Base-by-base conservation (phyloP, 2,329 filamentous ascomycete genomes). In the Talaromyces islandicus region DNA sequence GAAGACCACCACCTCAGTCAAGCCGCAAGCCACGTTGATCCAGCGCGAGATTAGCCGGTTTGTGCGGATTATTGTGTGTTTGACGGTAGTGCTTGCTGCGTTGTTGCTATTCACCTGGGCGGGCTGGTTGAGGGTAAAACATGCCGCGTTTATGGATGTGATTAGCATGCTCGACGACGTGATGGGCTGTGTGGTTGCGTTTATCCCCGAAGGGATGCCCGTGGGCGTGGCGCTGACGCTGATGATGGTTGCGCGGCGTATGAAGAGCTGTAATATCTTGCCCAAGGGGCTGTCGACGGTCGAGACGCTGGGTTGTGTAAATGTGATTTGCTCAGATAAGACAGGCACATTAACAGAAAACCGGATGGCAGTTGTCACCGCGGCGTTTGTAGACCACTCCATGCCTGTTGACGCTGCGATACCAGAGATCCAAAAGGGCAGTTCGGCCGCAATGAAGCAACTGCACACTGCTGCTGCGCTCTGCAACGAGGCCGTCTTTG, bases 241-340 rank as follows among this genome's bases (percentile, higher is more conserved):
- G 63, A 92, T 89, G 1, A 91, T 92, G 64, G 86, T 86, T 2
- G 89, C 90, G 21, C 88, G 87, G 63, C 82, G 89, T 64, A 92
- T 92, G 89, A 83, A 83, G 64, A 85, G 87, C 72, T 86, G 90
- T 73, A 88, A 88, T 66, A 86, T 92, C 54, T 80, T 92, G 6
- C 91, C 88, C 81, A 92, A 92, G 75, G 90, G 87, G 0, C 79
- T 92, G 50, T 88, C 90, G 72, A 91, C 89, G 0, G 88, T 91
- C 0, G 89, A 92, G 73, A 92, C 88, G 0, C 80, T 92, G 1
- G 89, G 89, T 1, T 83, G 87, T 0, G 88, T 91, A 1, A 89
- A 87, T 1, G 84, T 90, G 10, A 86, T 92, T 38, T 91, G 88
- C 71, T 90, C 88, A 0, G 89, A 92, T 72, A 92, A 91, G 77